A percentile compares a stretch with the other conserved stretches of the same genome.
Evolutionary conservation across 805 yeast genomes (phyloP).

Genomic region (Geotrichum ghanense): DNA sequence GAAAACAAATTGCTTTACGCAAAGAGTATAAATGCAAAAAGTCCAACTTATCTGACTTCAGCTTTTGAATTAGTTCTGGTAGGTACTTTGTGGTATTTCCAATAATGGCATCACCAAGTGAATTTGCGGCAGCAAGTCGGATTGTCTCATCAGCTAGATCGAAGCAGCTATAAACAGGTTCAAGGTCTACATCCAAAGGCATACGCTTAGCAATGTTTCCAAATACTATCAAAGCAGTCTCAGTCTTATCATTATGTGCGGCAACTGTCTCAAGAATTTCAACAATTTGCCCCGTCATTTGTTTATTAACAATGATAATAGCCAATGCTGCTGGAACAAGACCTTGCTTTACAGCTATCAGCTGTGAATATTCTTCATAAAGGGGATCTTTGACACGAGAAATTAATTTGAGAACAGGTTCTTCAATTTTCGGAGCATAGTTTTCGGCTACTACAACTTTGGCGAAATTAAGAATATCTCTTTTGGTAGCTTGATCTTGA

Average conservation of each 20-base stretch:
- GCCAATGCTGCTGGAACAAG: conserved; percentile 8
- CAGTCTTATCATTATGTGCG: conserved; percentile 11
- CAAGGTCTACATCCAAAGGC: conserved; percentile 25
- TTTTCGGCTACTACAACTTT: background rate
- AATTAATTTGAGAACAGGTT: background rate
- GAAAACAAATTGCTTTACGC: conserved; percentile 18
- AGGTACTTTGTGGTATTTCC: conserved; percentile 30
- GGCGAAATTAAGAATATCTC: background rate
- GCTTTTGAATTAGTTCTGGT: conserved; percentile 27
- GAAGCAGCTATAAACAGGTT: conserved; percentile 28
- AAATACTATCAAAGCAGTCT: conserved; percentile 33
- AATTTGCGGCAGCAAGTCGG: conserved; percentile 38
- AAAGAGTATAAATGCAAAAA: conserved; percentile 24
- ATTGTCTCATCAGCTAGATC: conserved; percentile 26
- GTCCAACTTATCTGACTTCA: conserved; percentile 17
- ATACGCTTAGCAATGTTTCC: conserved; percentile 37
- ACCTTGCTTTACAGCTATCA: background rate
- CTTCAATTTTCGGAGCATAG: background rate
- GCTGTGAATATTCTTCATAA: background rate
- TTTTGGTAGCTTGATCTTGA: background rate
- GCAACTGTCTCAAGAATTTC: conserved; percentile 6
- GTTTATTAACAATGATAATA: conserved; percentile 5
- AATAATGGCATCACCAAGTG: conserved; percentile 40
- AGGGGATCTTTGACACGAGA: background rate
- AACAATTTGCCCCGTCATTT: background rate